Base-by-base conservation (phyloP, 2,329 filamentous ascomycete genomes). In the Sphaerulina populicola region DNA sequence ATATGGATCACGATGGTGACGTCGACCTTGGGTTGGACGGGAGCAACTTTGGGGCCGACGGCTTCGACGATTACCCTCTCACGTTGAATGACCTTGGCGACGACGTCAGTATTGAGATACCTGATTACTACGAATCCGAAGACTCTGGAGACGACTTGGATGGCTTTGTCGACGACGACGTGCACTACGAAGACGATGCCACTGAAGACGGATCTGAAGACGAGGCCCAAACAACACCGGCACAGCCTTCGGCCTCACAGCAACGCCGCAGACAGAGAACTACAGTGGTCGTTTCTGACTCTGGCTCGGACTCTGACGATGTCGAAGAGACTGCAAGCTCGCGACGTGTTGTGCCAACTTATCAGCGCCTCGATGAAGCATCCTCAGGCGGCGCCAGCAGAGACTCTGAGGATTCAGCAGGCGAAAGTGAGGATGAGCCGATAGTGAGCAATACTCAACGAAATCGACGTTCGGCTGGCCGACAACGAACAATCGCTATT, bases 1-100 rank as follows among this genome's bases (percentile, higher is more conserved):
- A 68, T 12, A 66, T 69, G 27, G 63, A 66, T 43, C 65, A 66
- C 31, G 57, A 64, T 36, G 57, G 56, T 10, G 55, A 61, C 11
- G 55, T 59, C 18, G 59, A 61, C 39, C 37, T 51, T 2, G 54
- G 58, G 14, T 40, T 53, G 7, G 47, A 51, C 38, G 40, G 46
- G 11, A 45, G 39, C 14, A 11, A 43, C 33, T 44, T 51, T 50
- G 45, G 41, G 29, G 47, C 43, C 9, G 29, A 47, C 36, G 47
- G 43, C 33, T 53, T 51, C 27, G 47, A 15, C 31, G 47, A 47
- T 23, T 47, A 27, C 23, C 23, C 3, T 7, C 23, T 27, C 23
- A 27, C 23, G 6, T 27, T 27, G 3, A 27, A 15, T 10, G 31
- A 35, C 4, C 10, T 12, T 23, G 10, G 27, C 30, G 8, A 37